Conservation (phyloP, 2,329 filamentous ascomycete species). For the Colletotrichum sp. region DNA sequence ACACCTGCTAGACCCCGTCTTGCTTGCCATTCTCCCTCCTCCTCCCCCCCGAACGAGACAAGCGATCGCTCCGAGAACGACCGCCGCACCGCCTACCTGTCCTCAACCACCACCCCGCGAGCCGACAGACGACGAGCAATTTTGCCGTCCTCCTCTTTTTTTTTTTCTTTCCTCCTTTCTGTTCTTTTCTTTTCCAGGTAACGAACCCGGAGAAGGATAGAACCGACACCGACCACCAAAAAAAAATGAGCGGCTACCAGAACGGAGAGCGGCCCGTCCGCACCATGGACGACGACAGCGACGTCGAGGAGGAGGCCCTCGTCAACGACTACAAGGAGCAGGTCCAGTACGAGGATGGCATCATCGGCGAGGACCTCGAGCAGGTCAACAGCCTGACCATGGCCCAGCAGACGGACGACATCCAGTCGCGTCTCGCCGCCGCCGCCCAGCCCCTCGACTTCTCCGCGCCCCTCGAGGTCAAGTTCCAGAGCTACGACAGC, state of each 20-base stretch:
- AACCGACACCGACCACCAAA: not conserved
- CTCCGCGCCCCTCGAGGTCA: constrained; percentile 92
- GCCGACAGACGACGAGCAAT: not conserved
- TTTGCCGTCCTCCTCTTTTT: not conserved
- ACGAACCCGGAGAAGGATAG: not conserved
- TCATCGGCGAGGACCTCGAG: constrained; percentile 74
- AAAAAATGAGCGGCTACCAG: constrained; percentile 64
- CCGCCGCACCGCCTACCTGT: constrained; percentile 11
- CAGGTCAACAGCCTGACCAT: constrained; percentile 72
- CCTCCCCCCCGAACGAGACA: not conserved
- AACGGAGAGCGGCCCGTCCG: constrained; percentile 66
- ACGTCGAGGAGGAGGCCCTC: constrained; percentile 94
- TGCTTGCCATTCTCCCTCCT: too few relatives aligned
- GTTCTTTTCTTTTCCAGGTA: not conserved
- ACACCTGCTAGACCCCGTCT: too few relatives aligned
- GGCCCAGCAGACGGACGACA: constrained; percentile 82
- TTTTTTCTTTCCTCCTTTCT: not conserved
- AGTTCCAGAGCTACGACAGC: constrained; percentile 98
- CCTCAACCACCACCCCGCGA: constrained; percentile 9
- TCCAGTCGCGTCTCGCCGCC: constrained; percentile 88
- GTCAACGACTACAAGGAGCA: constrained; percentile 97
- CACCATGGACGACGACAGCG: constrained; percentile 77
- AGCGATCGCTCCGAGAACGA: constrained; percentile 1
- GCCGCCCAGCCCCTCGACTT: constrained; percentile 96
- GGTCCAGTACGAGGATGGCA: constrained; percentile 89